A percentile compares a stretch with the other conserved stretches of the same genome.
phyloP scores from a whole-genome alignment of 495 filamentous ascomycete species.

The Talaromyces trachyspermus region DNA sequence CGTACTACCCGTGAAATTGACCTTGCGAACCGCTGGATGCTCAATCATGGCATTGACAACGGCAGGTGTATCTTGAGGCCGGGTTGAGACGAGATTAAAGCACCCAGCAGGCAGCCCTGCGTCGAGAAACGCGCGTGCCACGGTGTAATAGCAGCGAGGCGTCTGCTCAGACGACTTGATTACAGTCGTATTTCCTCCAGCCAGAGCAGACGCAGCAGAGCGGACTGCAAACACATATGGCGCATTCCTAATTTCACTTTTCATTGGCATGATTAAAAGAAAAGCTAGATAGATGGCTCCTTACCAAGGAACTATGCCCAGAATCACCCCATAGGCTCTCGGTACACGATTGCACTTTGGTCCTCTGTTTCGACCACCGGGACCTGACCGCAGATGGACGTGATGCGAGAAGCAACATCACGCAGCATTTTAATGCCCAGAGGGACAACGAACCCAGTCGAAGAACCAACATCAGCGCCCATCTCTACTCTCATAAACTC shows the following conservation, averaged over 20 bases:
- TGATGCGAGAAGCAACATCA: slow-evolving; percentile 66
- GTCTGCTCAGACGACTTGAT: slow-evolving; percentile 73
- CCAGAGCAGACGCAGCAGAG: slow-evolving; percentile 64
- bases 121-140: slow-evolving; percentile 62
- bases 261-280: not conserved
- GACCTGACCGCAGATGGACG: slow-evolving; percentile 52
- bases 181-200: slow-evolving; percentile 70
- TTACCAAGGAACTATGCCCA: slow-evolving; percentile 76
- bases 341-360: slow-evolving; percentile 58
- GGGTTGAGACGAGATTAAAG: slow-evolving; percentile 47
- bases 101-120: slow-evolving; percentile 59
- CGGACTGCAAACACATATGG: slow-evolving; percentile 60
- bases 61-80: slow-evolving; percentile 43
- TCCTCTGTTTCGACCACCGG: slow-evolving; percentile 47
- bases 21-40: slow-evolving; percentile 49
- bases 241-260: slow-evolving; percentile 29
- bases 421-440: slow-evolving; percentile 49
- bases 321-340: slow-evolving; percentile 77
- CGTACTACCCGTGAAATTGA: slow-evolving; percentile 56
- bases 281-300: not conserved
- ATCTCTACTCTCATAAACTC: slow-evolving; percentile 64
- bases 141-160: slow-evolving; percentile 66
- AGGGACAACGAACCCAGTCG: slow-evolving; percentile 44
- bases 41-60: slow-evolving; percentile 51
- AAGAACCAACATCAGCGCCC: slow-evolving; percentile 48